phyloP scores from a whole-genome alignment of 2,329 filamentous ascomycete species.

The Pyrenophora tritici-repentis region DNA sequence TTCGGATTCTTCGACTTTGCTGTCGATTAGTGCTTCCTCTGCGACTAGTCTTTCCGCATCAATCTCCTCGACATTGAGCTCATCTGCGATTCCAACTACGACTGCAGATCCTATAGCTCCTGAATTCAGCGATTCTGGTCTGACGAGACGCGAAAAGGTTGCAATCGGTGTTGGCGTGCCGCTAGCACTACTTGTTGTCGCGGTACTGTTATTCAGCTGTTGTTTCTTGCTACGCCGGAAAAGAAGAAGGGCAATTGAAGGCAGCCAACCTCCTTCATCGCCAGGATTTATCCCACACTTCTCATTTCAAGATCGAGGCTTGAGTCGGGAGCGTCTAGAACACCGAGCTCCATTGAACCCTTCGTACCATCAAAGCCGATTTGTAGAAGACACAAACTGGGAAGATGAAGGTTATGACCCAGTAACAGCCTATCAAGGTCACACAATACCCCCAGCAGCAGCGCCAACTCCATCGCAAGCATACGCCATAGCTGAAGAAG shows the following conservation, averaged over 20 bases:
- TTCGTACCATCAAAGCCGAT: constrained; percentile 17
- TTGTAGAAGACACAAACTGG: constrained; percentile 29
- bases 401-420: constrained; percentile 39
- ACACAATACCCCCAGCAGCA: constrained; percentile 11
- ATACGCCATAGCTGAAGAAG: background rate
- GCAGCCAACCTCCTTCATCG: constrained; percentile 39
- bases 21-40: constrained; percentile 5
- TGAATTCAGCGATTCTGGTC: constrained; percentile 20
- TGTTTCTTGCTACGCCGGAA: constrained; percentile 36
- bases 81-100: constrained; percentile 14
- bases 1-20: background rate
- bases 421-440: constrained; percentile 4
- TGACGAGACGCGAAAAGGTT: constrained; percentile 38
- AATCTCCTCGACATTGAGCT: background rate
- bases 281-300: constrained; percentile 46
- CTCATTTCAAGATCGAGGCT: constrained; percentile 38
- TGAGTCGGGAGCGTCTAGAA: constrained; percentile 21
- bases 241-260: constrained; percentile 24
- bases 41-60: constrained; percentile 2
- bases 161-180: constrained; percentile 53
- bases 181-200: constrained; percentile 62
- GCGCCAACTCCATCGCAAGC: constrained; percentile 4
- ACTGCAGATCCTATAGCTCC: constrained; percentile 24
- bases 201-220: constrained; percentile 30
- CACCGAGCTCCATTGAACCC: constrained; percentile 31